Conservation (phyloP, 139 green algal genomes). For the Mychonastes homosphaera region DNA sequence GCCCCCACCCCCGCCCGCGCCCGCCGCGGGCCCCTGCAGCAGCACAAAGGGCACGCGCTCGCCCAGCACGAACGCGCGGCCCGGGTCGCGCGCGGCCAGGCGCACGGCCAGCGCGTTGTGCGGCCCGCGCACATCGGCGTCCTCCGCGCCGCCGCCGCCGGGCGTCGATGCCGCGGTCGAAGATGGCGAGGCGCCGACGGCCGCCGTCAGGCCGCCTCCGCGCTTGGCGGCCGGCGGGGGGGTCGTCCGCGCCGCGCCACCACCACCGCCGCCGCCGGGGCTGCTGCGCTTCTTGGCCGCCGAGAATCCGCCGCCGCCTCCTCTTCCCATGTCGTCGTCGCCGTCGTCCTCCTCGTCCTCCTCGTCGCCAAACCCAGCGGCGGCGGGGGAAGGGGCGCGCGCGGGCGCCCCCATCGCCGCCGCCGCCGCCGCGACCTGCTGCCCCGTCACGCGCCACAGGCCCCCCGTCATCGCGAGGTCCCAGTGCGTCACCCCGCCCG, state of each 20-base stretch:
- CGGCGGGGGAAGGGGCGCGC: background rate
- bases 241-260: background rate
- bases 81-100: constrained; percentile 48
- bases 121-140: constrained; percentile 46
- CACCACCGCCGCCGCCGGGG: constrained; percentile 3
- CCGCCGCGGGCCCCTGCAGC: constrained; percentile 32
- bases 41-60: constrained; percentile 67
- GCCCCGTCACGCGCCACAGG: constrained; percentile 30
- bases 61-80: constrained; percentile 57
- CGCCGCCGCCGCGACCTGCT: constrained; percentile 28
- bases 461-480: constrained; percentile 67
- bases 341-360: background rate
- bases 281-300: background rate
- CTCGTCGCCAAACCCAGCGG: background rate
- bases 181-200: no score
- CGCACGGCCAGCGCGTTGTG: constrained; percentile 50
- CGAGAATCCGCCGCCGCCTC: background rate
- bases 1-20: background rate
- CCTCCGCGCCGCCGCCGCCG: constrained; percentile 4
- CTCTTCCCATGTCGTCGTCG: background rate
- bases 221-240: background rate
- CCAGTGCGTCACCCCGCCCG: constrained; percentile 28
- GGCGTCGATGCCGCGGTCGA: no score
- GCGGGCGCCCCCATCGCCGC: constrained; percentile 1
- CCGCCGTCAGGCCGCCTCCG: no score